A percentile compares a stretch with the other conserved stretches of the same genome.
phyloP scores from a whole-genome alignment of 1,139 yeast genomes.

The Blastobotrys indianensis region DNA sequence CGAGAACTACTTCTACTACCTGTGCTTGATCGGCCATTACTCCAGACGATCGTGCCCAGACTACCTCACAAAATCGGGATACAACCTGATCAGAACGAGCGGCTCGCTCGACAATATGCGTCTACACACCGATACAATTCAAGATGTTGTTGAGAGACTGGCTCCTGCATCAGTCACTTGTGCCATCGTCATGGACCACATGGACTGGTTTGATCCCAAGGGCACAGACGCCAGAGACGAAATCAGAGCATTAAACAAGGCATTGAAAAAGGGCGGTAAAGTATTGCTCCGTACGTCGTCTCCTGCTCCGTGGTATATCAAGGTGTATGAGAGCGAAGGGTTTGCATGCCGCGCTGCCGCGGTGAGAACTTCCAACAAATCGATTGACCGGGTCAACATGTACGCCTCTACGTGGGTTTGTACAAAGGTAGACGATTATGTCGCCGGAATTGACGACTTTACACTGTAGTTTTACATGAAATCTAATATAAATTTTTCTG shows the following conservation, averaged over 20 bases:
- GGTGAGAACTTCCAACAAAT: conserved; percentile 52
- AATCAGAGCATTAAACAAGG: conserved; percentile 56
- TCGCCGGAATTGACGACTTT: no score
- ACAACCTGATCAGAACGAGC: conserved; percentile 24
- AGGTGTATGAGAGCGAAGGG: conserved; percentile 59
- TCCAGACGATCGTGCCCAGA: conserved; percentile 67
- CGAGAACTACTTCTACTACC: conserved; percentile 75
- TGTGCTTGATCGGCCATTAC: conserved; percentile 59
- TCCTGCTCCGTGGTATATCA: conserved; percentile 69
- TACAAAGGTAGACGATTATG: conserved; percentile 38
- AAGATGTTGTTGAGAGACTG: conserved; percentile 66
- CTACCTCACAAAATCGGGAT: conserved; percentile 59
- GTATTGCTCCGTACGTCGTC: conserved; percentile 76
- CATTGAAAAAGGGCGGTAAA: conserved; percentile 62
- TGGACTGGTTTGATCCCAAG: conserved; percentile 65
- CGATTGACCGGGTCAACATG: conserved; percentile 79
- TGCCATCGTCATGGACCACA: conserved; percentile 84
- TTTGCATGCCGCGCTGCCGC: conserved; percentile 66
- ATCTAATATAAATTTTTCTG: no score
- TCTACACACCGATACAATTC: conserved; percentile 72
- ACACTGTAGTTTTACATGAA: no score
- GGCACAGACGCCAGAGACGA: conserved; percentile 37
- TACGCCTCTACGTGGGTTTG: conserved; percentile 87
- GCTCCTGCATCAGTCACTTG: conserved; percentile 58
- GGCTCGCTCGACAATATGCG: conserved; percentile 53